Conservation (phyloP, 805 yeast species). For the Maudiozyma turicensis region DNA sequence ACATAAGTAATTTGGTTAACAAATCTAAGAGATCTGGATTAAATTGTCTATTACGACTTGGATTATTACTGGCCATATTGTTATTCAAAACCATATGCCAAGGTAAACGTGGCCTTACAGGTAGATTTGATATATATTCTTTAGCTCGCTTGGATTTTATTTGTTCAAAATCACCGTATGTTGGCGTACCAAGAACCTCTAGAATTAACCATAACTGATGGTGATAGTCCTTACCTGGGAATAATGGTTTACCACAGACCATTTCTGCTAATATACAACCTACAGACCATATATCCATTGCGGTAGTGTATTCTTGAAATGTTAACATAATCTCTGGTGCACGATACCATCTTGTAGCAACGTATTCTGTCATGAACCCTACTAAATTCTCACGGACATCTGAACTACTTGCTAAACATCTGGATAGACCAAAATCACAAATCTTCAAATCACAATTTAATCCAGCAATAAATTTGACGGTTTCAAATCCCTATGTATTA, state of each 20-base stretch:
- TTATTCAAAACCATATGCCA: constrained; percentile 27
- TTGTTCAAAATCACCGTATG: constrained; percentile 60
- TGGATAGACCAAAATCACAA: constrained; percentile 70
- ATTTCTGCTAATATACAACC: constrained; percentile 73
- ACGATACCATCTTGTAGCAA: constrained; percentile 78
- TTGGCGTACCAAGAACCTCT: constrained; percentile 64
- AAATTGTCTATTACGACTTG: constrained; percentile 2
- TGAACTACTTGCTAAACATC: constrained; percentile 36
- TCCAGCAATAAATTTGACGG: constrained; percentile 63
- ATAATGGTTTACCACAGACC: constrained; percentile 49
- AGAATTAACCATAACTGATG: constrained; percentile 59
- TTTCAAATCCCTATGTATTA: constrained; percentile 68
- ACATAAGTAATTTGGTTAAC: constrained; percentile 57
- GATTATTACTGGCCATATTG: constrained; percentile 2
- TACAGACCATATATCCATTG: constrained; percentile 73
- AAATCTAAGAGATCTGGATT: constrained; percentile 49
- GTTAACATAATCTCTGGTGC: constrained; percentile 80
- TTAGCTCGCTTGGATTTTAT: constrained; percentile 68
- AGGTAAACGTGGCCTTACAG: constrained; percentile 48
- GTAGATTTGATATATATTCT: constrained; percentile 62
- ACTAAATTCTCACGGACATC: constrained; percentile 37
- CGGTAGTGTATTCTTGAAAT: constrained; percentile 60
- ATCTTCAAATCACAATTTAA: constrained; percentile 63
- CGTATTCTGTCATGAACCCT: constrained; percentile 65
- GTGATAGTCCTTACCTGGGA: constrained; percentile 69